Base-by-base conservation (phyloP, 805 yeast species). In the Grigorovia humatica region DNA sequence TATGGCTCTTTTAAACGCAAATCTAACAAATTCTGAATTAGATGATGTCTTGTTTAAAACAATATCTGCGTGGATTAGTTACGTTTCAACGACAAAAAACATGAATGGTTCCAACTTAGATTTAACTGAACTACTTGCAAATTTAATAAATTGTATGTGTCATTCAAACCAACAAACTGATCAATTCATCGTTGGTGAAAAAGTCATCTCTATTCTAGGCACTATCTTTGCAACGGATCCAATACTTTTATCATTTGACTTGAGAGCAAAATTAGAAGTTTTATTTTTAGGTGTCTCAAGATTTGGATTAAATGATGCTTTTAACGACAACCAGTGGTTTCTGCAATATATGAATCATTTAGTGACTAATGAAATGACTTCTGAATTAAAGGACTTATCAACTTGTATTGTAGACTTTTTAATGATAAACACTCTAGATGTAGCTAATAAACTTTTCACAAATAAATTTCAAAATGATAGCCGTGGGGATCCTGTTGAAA, bases 371-470 rank as follows among this genome's bases (percentile, higher is more conserved):
- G 65, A 66, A 42, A 53, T 64, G 60, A 54, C 51, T 17, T 59
- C 61, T 12, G 69, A 64, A 43, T 54, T 68, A 48, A 68, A 62
- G 52, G 69, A 65, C 17, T 51, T 68, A 42, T 60, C 71, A 1
- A 55, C 59, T 20, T 66, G 70, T 43, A 57, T 66, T 44, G 67
- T 62, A 5, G 68, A 65, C 50, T 63, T 66, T 50, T 52, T 68
- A 42, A 68, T 64, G 48, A 60, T 66, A 19, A 63, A 61, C 32
- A 65, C 63, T 9, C 47, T 65, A 44, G 64, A 61, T 52, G 61
- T 65, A 32, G 64, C 69, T 57, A 67, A 67, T 53, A 65, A 66
- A 48, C 52, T 67, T 19, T 67, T 67, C 51, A 59, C 68, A 2
- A 42, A 29, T 11, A 43, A 52, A 0, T 20, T 27, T 13, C 19